These are phyloP conservation scores for Phytophthora hibernalis DNA, from an alignment of 352 stramenopile species.

Conservation along the genomic window DNA sequence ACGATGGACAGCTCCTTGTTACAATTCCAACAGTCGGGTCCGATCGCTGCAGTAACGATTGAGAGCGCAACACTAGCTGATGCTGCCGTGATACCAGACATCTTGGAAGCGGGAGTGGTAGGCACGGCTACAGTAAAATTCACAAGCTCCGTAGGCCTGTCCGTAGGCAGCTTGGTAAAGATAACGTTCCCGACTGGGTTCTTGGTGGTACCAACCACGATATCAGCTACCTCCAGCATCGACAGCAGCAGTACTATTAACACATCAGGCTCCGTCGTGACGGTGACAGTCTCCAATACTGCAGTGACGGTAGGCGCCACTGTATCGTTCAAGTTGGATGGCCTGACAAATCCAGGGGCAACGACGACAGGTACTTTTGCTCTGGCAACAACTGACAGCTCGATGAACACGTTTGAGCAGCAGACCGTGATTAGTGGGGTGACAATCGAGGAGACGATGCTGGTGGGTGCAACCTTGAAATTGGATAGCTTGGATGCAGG, in stretches of 20 bases:
- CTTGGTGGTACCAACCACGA: background rate
- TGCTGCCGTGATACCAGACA: background rate
- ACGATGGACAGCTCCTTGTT: slow-evolving; percentile 41
- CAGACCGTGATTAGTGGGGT: slow-evolving; percentile 7
- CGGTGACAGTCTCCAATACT: background rate
- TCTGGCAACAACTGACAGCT: background rate
- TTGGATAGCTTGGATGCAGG: slow-evolving; percentile 43
- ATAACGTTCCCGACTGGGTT: background rate
- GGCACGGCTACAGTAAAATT: background rate
- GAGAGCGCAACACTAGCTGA: slow-evolving; percentile 1
- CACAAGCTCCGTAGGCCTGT: background rate
- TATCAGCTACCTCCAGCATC: background rate
- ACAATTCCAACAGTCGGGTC: slow-evolving; percentile 33
- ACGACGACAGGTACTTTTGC: background rate
- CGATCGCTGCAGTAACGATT: slow-evolving; percentile 40
- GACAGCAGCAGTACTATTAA: background rate
- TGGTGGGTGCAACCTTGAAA: slow-evolving; percentile 22
- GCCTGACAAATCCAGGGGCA: background rate
- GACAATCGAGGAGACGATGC: slow-evolving; percentile 19
- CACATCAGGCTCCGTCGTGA: background rate
- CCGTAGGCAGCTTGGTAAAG: background rate
- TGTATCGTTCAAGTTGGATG: background rate
- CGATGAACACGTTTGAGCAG: slow-evolving; percentile 5
- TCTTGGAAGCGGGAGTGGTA: background rate
- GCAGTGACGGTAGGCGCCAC: background rate